These are phyloP conservation scores for Colletotrichum sp. DNA, from an alignment of 2,329 filamentous ascomycete genomes.

Conservation along the genomic window DNA sequence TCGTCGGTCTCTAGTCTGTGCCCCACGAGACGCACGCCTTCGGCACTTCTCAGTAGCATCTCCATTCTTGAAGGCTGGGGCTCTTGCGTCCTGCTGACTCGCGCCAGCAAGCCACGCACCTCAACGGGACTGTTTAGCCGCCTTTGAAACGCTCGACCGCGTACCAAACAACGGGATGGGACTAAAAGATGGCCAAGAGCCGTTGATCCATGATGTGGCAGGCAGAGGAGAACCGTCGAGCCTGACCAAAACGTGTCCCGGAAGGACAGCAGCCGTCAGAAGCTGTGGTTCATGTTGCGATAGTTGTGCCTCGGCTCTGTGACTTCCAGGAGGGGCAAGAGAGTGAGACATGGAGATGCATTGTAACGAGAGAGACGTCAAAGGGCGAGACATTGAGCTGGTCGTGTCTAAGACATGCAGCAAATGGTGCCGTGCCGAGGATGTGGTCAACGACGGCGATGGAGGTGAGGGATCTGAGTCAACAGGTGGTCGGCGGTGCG, in stretches of 20 bases:
- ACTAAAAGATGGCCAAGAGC: not conserved
- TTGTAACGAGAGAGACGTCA: not conserved
- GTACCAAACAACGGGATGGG: not conserved
- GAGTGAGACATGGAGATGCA: not conserved
- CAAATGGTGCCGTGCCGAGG: slow-evolving; percentile 1
- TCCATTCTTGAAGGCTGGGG: not conserved
- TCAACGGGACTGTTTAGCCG: not conserved
- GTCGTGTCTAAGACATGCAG: not conserved
- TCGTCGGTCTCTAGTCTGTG: not conserved
- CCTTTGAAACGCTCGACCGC: not conserved
- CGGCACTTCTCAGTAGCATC: not conserved
- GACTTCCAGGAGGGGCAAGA: not conserved
- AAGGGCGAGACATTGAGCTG: not conserved
- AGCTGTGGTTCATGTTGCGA: not conserved
- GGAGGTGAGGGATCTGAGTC: slow-evolving; percentile 13
- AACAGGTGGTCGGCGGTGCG: slow-evolving; percentile 11
- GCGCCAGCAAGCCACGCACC: not conserved
- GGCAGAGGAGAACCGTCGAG: not conserved
- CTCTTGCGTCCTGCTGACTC: not conserved
- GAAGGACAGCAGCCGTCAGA: not conserved
- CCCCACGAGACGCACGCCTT: not conserved
- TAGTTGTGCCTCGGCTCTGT: not conserved
- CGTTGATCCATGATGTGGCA: not conserved
- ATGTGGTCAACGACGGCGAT: not conserved
- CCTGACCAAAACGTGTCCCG: not conserved